Evolutionary conservation across 225 moss, liverwort and hornwort species (phyloP).

Genomic region (Pseudisothecium myosuroides): DNA sequence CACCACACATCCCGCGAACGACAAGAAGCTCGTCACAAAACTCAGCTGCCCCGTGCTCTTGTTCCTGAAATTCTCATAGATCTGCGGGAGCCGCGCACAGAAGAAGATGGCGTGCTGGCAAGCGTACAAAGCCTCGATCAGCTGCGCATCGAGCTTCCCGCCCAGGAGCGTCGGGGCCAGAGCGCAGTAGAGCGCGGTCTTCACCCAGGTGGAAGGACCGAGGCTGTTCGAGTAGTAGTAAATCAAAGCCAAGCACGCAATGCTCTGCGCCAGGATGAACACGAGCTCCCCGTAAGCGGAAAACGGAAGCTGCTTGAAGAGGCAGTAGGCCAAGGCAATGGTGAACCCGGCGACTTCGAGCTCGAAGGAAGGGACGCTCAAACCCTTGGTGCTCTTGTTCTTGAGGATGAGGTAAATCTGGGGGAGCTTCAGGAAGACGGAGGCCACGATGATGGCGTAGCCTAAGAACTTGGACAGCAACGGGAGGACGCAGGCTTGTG

Average conservation of each 20-base stretch:
- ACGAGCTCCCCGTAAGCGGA: slow-evolving; percentile 89
- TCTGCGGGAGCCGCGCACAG: slow-evolving; percentile 71
- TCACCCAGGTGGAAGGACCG: slow-evolving; percentile 45
- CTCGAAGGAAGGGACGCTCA: slow-evolving; percentile 75
- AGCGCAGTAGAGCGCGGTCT: slow-evolving; percentile 81
- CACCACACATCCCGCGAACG: slow-evolving; percentile 53
- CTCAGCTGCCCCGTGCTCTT: slow-evolving; percentile 88
- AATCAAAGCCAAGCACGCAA: slow-evolving; percentile 48
- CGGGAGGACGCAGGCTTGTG: slow-evolving; percentile 51
- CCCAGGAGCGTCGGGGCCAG: slow-evolving; percentile 60
- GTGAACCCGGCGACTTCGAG: slow-evolving; percentile 87
- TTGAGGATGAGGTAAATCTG: slow-evolving; percentile 76
- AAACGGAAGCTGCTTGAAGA: slow-evolving; percentile 74
- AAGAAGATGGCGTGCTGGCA: slow-evolving; percentile 78
- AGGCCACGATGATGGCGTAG: slow-evolving; percentile 54
- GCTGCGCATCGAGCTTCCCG: slow-evolving; percentile 51
- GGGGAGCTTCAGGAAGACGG: slow-evolving; percentile 73
- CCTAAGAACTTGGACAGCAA: slow-evolving; percentile 67
- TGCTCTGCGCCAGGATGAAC: slow-evolving; percentile 77
- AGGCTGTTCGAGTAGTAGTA: slow-evolving; percentile 57
- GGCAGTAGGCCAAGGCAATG: slow-evolving; percentile 66
- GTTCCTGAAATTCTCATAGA: slow-evolving; percentile 66
- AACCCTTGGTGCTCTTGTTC: slow-evolving; percentile 78
- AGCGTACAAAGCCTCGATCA: slow-evolving; percentile 71
- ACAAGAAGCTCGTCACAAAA: slow-evolving; percentile 67